These are phyloP conservation scores for Ascochyta viciae-villosae DNA, from an alignment of 2,329 filamentous ascomycete genomes.

Conservation along the genomic window DNA sequence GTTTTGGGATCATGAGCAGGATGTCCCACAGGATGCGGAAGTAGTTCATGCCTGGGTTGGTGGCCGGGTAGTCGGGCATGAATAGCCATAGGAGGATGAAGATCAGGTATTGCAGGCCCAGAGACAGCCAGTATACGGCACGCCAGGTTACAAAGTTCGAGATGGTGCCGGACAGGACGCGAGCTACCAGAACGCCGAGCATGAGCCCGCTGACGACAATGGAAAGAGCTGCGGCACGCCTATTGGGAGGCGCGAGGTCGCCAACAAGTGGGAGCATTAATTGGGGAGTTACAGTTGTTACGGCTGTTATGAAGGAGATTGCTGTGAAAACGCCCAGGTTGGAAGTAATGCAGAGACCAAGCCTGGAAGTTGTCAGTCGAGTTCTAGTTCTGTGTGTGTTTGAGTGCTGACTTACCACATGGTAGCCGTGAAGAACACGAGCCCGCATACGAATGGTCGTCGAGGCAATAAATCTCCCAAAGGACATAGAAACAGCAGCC, in stretches of 20 bases:
- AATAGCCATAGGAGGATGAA: constrained; percentile 70
- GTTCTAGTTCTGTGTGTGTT: background rate
- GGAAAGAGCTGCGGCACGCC: constrained; percentile 72
- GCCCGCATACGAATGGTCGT: constrained; percentile 70
- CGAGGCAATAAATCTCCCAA: constrained; percentile 73
- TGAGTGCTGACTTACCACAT: constrained; percentile 60
- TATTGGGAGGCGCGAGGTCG: constrained; percentile 74
- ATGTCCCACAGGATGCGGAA: constrained; percentile 71
- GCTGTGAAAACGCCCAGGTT: constrained; percentile 70
- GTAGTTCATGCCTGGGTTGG: constrained; percentile 74
- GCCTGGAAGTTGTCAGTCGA: constrained; percentile 29
- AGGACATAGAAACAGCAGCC: constrained; percentile 77
- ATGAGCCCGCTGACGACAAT: constrained; percentile 78
- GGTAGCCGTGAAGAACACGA: constrained; percentile 73
- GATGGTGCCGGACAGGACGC: constrained; percentile 76
- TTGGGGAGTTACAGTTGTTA: constrained; percentile 79
- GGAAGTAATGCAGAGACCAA: constrained; percentile 73
- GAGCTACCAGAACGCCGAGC: constrained; percentile 77
- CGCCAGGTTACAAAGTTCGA: constrained; percentile 78
- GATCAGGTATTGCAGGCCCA: constrained; percentile 74
- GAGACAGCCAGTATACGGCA: constrained; percentile 78
- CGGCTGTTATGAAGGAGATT: constrained; percentile 75
- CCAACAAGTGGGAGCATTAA: constrained; percentile 81
- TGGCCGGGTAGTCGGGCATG: constrained; percentile 82
- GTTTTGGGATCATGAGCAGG: constrained; percentile 65